These are phyloP conservation scores for Sabuloglossum arenarium DNA, from an alignment of 495 filamentous ascomycete genomes.

Conservation along the genomic window DNA sequence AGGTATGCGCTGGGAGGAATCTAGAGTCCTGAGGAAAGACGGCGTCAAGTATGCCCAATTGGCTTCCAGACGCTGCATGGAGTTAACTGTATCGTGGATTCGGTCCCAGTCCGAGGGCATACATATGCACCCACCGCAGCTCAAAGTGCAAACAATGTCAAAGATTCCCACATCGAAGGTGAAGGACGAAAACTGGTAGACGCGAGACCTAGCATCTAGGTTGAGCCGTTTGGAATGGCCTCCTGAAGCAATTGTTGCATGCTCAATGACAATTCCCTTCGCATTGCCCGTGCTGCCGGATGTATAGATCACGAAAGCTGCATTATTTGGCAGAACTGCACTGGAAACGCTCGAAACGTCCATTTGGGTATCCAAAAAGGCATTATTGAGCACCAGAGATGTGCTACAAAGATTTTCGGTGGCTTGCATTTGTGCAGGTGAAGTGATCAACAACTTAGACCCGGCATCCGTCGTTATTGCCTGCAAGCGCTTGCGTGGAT, in stretches of 20 bases:
- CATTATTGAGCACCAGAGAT: neutral
- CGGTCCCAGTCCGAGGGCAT: no score
- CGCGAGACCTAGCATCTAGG: no score
- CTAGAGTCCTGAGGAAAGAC: constrained; percentile 28
- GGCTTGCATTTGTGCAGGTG: neutral
- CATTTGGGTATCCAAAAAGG: neutral
- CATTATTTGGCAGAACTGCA: constrained; percentile 1
- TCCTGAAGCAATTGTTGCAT: no score
- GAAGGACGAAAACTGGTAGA: no score
- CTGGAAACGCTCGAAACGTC: neutral
- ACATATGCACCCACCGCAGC: no score
- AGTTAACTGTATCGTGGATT: no score
- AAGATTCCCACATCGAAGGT: no score
- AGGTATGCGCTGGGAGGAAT: constrained; percentile 19
- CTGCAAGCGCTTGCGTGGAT: neutral
- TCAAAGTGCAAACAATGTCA: no score
- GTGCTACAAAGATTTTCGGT: neutral
- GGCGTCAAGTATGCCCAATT: constrained; percentile 29
- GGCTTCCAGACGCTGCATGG: no score
- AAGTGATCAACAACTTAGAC: neutral
- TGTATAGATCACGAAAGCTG: constrained; percentile 17
- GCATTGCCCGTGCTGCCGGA: constrained; percentile 23
- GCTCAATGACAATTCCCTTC: constrained; percentile 14
- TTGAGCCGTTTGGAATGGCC: no score
- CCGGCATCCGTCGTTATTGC: neutral